These are phyloP conservation scores for Medicago lupulina DNA, from an alignment of 306 rosid species.

Conservation along the genomic window DNA sequence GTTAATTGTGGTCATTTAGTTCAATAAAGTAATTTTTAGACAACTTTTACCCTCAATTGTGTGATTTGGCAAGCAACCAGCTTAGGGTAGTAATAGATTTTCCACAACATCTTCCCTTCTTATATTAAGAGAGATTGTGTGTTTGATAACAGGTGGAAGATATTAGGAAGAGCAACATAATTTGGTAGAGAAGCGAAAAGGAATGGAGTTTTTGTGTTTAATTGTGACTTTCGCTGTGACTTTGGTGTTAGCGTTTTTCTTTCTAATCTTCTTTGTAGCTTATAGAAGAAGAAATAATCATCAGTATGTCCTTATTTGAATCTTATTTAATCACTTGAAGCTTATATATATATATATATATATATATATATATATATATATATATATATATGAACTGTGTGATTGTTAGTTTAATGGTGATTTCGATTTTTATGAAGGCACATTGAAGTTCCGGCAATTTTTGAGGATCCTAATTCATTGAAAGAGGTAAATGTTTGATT, in stretches of 20 bases:
- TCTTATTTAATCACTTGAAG: too few species aligned
- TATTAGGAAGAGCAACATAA: constrained; percentile 17
- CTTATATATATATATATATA: too few species aligned
- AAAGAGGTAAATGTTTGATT: constrained; percentile 57
- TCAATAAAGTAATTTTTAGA: too few species aligned
- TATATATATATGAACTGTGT: not conserved
- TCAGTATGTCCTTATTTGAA: constrained; percentile 51
- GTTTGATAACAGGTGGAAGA: constrained; percentile 34
- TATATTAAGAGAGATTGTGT: too few species aligned
- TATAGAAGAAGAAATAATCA: constrained; percentile 75
- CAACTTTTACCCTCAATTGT: too few species aligned
- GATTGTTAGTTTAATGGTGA: constrained; percentile 28
- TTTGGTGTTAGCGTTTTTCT: constrained; percentile 50
- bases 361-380: too few species aligned
- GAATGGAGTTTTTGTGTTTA: constrained; percentile 53
- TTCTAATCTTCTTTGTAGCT: constrained; percentile 64
- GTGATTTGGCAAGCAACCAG: too few species aligned
- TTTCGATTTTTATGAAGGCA: constrained; percentile 56
- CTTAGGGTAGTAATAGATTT: too few species aligned
- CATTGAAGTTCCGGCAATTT: constrained; percentile 79
- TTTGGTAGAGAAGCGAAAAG: not conserved
- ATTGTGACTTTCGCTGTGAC: constrained; percentile 46
- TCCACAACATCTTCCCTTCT: too few species aligned
- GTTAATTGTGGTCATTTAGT: too few species aligned
- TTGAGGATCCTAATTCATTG: constrained; percentile 80